A percentile compares a stretch with the other conserved stretches of the same genome.
phyloP scores from a whole-genome alignment of 2,329 filamentous ascomycete genomes.

The Trichoderma afroharzianum region DNA sequence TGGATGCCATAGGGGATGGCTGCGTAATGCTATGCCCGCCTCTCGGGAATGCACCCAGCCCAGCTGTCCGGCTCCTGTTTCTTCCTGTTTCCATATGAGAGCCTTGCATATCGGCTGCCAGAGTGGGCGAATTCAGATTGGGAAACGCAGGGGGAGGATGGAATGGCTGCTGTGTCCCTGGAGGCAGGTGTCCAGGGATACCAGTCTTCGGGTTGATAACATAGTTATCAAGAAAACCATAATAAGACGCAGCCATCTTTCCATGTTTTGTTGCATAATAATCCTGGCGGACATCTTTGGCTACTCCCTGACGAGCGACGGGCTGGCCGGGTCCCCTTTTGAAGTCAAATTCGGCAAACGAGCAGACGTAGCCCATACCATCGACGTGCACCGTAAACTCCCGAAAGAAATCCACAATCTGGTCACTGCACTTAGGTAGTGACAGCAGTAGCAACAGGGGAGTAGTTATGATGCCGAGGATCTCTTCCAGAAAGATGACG shows the following conservation, averaged over 20 bases:
- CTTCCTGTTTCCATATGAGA: slow-evolving; percentile 46
- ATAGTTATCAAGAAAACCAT: slow-evolving; percentile 93
- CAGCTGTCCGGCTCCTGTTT: slow-evolving; percentile 39
- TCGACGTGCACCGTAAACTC: slow-evolving; percentile 98
- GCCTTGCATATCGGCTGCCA: slow-evolving; percentile 53
- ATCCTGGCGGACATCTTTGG: slow-evolving; percentile 73
- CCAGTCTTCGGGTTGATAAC: slow-evolving; percentile 68
- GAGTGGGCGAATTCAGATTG: slow-evolving; percentile 60
- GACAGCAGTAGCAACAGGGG: slow-evolving; percentile 85
- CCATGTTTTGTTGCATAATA: slow-evolving; percentile 95
- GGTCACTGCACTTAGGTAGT: slow-evolving; percentile 82
- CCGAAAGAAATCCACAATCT: slow-evolving; percentile 94
- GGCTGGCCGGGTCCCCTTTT: slow-evolving; percentile 66
- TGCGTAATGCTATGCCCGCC: slow-evolving; percentile 42
- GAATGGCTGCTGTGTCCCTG: slow-evolving; percentile 55
- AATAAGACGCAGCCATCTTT: slow-evolving; percentile 97
- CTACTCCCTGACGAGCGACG: slow-evolving; percentile 36
- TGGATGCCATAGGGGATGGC: slow-evolving; percentile 66
- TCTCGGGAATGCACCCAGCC: slow-evolving; percentile 25
- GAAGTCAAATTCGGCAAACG: slow-evolving; percentile 96
- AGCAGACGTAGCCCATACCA: slow-evolving; percentile 92
- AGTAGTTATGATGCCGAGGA: slow-evolving; percentile 87
- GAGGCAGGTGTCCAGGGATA: slow-evolving; percentile 57
- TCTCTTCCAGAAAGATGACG: slow-evolving; percentile 86
- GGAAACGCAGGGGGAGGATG: slow-evolving; percentile 74